Percentiles rank a stretch among this genome's conserved stretches.
Conservation (phyloP, 1,284 basidiomycete genomes). For the Cronartium ribicola region DNA sequence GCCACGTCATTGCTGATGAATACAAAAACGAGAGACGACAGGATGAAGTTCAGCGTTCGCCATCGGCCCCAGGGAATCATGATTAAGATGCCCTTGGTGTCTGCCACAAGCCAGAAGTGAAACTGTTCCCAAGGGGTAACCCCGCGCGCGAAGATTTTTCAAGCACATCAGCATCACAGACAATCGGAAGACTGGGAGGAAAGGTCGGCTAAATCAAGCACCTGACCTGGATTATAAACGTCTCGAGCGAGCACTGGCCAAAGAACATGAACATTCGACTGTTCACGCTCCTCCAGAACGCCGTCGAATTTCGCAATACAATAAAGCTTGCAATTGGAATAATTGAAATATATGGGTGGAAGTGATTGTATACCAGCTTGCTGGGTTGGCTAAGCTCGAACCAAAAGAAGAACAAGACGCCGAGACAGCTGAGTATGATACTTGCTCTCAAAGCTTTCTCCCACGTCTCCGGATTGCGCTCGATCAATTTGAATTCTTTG, state of each 20-base stretch:
- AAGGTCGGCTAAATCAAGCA: not conserved
- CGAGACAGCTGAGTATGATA: constrained; percentile 57
- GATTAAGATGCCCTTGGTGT: constrained; percentile 75
- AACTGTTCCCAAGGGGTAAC: constrained; percentile 58
- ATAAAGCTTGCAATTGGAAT: constrained; percentile 72
- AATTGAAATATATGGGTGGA: constrained; percentile 77
- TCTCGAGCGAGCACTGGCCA: constrained; percentile 74
- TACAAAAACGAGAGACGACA: constrained; percentile 61
- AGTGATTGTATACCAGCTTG: constrained; percentile 78
- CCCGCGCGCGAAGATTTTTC: not conserved
- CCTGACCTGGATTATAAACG: constrained; percentile 63
- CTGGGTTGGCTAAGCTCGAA: constrained; percentile 70
- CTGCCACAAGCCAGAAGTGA: constrained; percentile 80
- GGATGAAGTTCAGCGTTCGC: constrained; percentile 68
- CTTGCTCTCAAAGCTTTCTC: constrained; percentile 57
- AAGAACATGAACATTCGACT: constrained; percentile 71
- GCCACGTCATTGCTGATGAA: constrained; percentile 38
- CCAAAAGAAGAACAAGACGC: constrained; percentile 69
- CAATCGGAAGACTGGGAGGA: not conserved
- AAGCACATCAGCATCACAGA: not conserved
- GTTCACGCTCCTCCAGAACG: constrained; percentile 64
- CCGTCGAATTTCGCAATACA: constrained; percentile 69
- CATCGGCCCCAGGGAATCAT: constrained; percentile 69
- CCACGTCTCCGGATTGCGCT: constrained; percentile 61
- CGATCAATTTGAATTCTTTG: constrained; percentile 66